Evolutionary conservation across 495 filamentous ascomycete genomes (phyloP).

Genomic region (Daldinia caldariorum): DNA sequence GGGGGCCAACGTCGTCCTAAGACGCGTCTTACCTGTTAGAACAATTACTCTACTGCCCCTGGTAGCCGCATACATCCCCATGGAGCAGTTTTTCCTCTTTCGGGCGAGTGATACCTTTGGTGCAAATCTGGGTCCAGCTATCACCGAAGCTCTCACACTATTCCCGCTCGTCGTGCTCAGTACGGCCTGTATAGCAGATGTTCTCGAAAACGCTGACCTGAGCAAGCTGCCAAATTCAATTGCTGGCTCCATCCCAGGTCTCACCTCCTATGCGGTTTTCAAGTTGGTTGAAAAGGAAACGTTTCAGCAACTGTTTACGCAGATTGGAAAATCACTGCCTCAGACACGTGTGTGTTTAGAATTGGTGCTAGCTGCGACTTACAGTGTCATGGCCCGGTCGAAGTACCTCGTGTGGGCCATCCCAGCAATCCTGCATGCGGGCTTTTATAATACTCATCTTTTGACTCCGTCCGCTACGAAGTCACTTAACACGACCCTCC

Average conservation of each 20-base stretch:
- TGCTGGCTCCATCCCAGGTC: slow-evolving; percentile 65
- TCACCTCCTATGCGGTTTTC: slow-evolving; percentile 72
- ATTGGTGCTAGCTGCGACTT: slow-evolving; percentile 68
- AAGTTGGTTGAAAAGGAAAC: slow-evolving; percentile 64
- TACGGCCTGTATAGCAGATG: slow-evolving; percentile 69
- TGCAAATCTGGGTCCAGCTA: slow-evolving; percentile 73
- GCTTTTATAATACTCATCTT: slow-evolving; percentile 77
- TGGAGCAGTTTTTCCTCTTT: slow-evolving; percentile 73
- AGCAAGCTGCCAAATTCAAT: slow-evolving; percentile 62
- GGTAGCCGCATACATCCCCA: slow-evolving; percentile 77
- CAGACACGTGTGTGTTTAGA: slow-evolving; percentile 78
- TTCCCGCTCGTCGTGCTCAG: slow-evolving; percentile 77
- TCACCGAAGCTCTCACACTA: slow-evolving; percentile 76
- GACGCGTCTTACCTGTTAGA: slow-evolving; percentile 51
- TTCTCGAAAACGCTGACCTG: slow-evolving; percentile 69
- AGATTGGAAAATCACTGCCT: slow-evolving; percentile 68
- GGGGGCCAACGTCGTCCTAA: slow-evolving; percentile 64
- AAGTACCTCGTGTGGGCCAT: slow-evolving; percentile 69
- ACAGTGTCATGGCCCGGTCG: slow-evolving; percentile 72
- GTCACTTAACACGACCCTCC: slow-evolving; percentile 71
- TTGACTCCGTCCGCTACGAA: slow-evolving; percentile 60
- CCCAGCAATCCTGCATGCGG: slow-evolving; percentile 75
- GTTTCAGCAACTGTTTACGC: slow-evolving; percentile 59
- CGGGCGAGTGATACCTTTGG: slow-evolving; percentile 70
- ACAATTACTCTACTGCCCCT: slow-evolving; percentile 67